Evolutionary conservation across 768 basidiomycete species (phyloP).

Genomic region (Tricholoma bakamatsutake): DNA sequence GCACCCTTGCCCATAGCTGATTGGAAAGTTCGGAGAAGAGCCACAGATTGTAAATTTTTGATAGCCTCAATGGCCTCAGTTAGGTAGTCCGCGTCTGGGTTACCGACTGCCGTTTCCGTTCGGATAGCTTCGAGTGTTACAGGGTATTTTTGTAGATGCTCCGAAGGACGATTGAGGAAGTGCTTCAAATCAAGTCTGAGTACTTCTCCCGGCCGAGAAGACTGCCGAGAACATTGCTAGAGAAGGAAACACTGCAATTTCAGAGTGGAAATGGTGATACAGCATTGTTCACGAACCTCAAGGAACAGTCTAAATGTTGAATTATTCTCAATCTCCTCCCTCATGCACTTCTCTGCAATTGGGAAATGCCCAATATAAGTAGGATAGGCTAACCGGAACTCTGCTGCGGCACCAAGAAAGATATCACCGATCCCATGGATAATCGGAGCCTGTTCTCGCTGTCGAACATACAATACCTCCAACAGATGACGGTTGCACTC

Average conservation of each 20-base stretch:
- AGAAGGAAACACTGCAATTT: neutral
- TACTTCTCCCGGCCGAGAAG: conserved; percentile 32
- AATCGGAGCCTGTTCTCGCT: conserved; percentile 78
- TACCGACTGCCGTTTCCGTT: conserved; percentile 73
- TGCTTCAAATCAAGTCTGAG: conserved; percentile 62
- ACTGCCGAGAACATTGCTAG: conserved; percentile 38
- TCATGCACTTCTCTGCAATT: conserved; percentile 78
- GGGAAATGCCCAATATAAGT: conserved; percentile 82
- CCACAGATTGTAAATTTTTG: conserved; percentile 71
- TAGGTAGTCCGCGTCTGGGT: conserved; percentile 79
- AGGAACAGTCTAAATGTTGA: conserved; percentile 78
- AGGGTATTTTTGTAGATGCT: conserved; percentile 82
- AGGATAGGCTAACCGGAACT: conserved; percentile 84
- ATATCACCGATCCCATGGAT: conserved; percentile 86
- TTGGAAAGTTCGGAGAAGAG: conserved; percentile 87
- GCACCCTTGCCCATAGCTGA: conserved; percentile 79
- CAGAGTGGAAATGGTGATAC: neutral
- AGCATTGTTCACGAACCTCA: conserved; percentile 49
- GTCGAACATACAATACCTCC: conserved; percentile 80
- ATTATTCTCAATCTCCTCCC: conserved; percentile 81
- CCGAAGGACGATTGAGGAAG: conserved; percentile 72
- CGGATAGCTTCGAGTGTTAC: conserved; percentile 81
- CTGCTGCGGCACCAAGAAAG: conserved; percentile 79
- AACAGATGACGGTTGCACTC: conserved; percentile 80
- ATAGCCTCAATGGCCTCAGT: conserved; percentile 82